Conservation (phyloP, 2,329 filamentous ascomycete genomes). For the Sporothrix brasiliensis region DNA sequence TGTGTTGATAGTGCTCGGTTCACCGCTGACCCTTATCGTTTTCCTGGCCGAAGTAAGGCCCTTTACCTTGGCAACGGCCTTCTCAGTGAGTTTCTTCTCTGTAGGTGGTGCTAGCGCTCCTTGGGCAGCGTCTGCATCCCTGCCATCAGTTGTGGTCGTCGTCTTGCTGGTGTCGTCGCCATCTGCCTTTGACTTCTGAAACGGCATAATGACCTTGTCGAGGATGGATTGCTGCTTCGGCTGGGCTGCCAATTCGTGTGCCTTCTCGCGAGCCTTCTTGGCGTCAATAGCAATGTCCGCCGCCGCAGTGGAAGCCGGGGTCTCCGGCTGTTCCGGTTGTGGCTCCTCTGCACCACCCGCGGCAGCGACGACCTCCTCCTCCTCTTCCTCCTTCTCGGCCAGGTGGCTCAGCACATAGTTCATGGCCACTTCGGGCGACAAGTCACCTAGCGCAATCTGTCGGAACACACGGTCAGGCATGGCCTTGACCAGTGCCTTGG, state of each 20-base stretch:
- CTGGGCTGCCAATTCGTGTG: neutral
- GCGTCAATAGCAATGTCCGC: slow-evolving; percentile 23
- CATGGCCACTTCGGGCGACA: slow-evolving; percentile 82
- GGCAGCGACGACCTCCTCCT: slow-evolving; percentile 38
- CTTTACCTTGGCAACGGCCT: neutral
- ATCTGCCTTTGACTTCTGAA: slow-evolving; percentile 27
- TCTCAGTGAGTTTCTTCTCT: neutral
- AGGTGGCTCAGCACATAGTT: slow-evolving; percentile 86
- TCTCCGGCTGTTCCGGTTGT: slow-evolving; percentile 32
- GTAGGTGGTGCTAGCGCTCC: neutral
- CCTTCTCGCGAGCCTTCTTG: slow-evolving; percentile 24
- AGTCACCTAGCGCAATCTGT: slow-evolving; percentile 81
- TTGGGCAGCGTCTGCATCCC: neutral
- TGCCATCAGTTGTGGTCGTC: neutral
- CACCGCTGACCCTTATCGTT: neutral
- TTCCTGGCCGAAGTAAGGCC: neutral
- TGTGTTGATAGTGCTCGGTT: slow-evolving; percentile 26
- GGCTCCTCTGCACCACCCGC: slow-evolving; percentile 41
- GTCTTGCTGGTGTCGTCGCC: neutral
- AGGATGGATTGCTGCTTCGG: slow-evolving; percentile 27
- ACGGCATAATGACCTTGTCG: slow-evolving; percentile 28
- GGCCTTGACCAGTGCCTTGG: slow-evolving; percentile 82
- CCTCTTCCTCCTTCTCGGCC: slow-evolving; percentile 51
- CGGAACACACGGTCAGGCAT: slow-evolving; percentile 90
- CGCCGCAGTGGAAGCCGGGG: neutral